A percentile compares a stretch with the other conserved stretches of the same genome.
Evolutionary conservation across 345 rosid genomes (phyloP).

Genomic region (Cochlearia excelsa): DNA sequence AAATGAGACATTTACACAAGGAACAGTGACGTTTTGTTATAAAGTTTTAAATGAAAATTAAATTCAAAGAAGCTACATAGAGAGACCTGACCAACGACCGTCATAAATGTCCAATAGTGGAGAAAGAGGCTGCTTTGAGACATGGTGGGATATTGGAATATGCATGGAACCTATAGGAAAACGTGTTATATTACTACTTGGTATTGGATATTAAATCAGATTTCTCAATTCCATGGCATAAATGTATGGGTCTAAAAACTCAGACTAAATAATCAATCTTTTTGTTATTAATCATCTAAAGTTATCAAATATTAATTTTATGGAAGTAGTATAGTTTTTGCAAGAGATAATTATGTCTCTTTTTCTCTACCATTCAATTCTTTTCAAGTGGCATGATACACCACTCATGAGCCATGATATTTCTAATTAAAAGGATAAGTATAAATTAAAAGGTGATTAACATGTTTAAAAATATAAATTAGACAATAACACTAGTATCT

Average conservation of each 20-base stretch:
- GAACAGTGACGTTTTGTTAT: constrained; percentile 14
- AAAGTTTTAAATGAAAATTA: neutral
- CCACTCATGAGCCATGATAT: too few relatives aligned
- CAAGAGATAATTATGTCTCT: constrained; percentile 1
- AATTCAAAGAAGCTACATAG: neutral
- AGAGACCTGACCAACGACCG: neutral
- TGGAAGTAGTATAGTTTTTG: neutral
- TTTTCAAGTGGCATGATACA: constrained; percentile 1
- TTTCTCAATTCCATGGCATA: neutral
- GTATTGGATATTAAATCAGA: constrained; percentile 8
- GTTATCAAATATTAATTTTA: too few relatives aligned
- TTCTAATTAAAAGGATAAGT: too few relatives aligned
- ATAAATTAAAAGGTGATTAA: neutral
- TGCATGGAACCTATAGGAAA: constrained; percentile 10
- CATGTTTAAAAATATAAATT: neutral
- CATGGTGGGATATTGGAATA: constrained; percentile 23
- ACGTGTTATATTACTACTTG: constrained; percentile 19
- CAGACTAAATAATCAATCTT: too few relatives aligned
- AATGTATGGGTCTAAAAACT: too few relatives aligned
- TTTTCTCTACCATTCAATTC: neutral
- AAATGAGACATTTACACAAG: constrained; percentile 17
- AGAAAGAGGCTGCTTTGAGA: constrained; percentile 22
- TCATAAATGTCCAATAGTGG: constrained; percentile 23
- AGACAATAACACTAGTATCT: too few relatives aligned
- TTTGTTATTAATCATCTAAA: too few relatives aligned